phyloP scores from a whole-genome alignment of 176 grass and related monocot genomes.

The Oryza brachyantha region DNA sequence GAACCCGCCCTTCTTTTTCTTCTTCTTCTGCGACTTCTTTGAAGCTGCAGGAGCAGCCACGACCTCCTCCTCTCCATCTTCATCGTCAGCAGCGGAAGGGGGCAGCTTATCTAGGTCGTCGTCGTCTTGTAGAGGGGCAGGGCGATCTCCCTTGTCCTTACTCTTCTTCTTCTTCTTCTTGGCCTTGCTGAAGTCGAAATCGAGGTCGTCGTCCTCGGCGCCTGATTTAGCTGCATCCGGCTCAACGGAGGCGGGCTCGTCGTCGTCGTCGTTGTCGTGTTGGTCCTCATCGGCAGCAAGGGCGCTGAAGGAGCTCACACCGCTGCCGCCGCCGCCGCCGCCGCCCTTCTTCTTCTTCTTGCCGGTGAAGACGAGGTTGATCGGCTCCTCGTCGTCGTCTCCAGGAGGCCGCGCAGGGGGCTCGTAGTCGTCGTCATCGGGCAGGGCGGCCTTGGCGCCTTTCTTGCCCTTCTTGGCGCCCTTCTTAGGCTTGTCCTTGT shows the following conservation, averaged over 20 bases:
- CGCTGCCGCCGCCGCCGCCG: slow-evolving; percentile 33
- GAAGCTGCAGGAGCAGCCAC: slow-evolving; percentile 10
- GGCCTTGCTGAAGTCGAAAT: slow-evolving; percentile 59
- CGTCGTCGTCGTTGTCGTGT: slow-evolving; percentile 46
- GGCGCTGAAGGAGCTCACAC: slow-evolving; percentile 37
- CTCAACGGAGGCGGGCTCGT: slow-evolving; percentile 1
- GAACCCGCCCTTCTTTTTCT: slow-evolving; percentile 83
- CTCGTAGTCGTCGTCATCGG: slow-evolving; percentile 47
- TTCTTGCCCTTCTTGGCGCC: slow-evolving; percentile 78
- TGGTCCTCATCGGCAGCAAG: slow-evolving; percentile 51
- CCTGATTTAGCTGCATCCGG: slow-evolving; percentile 24
- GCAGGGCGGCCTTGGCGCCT: slow-evolving; percentile 42
- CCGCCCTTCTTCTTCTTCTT: slow-evolving; percentile 94
- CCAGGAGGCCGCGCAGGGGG: no score
- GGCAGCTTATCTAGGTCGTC: slow-evolving; percentile 7
- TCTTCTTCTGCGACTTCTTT: slow-evolving; percentile 78
- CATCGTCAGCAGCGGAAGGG: slow-evolving; percentile 13
- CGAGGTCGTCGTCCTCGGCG: slow-evolving; percentile 45
- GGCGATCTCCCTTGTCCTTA: slow-evolving; percentile 40
- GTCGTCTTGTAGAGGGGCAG: slow-evolving; percentile 5
- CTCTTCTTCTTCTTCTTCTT: slow-evolving; percentile 88
- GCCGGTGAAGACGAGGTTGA: slow-evolving; percentile 70
- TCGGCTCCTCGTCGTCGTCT: slow-evolving; percentile 63
- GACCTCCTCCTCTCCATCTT: slow-evolving; percentile 24
- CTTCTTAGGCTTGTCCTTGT: slow-evolving; percentile 47